These are phyloP conservation scores for Arxiozyma slooffiae DNA, from an alignment of 1,139 yeast genomes.

Conservation along the genomic window DNA sequence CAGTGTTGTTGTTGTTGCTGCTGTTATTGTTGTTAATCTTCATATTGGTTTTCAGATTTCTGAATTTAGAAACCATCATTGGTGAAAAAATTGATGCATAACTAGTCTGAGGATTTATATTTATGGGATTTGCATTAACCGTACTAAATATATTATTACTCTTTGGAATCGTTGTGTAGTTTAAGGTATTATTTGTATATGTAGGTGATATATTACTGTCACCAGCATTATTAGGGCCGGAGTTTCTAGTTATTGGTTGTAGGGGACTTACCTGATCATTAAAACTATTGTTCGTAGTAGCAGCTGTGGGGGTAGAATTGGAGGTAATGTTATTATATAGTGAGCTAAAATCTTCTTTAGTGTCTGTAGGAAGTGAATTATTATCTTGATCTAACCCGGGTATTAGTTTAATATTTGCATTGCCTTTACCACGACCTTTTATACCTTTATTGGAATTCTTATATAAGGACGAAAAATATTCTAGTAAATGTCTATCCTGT, in stretches of 20 bases:
- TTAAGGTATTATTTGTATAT: not conserved
- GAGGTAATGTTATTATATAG: not conserved
- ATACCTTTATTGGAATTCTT: slow-evolving; percentile 86
- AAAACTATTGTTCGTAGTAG: not conserved
- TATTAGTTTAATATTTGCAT: not conserved
- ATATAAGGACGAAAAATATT: slow-evolving; percentile 70
- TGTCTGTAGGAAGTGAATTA: not conserved
- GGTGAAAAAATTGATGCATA: not conserved
- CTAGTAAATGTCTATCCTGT: slow-evolving; percentile 58
- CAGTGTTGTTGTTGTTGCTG: not conserved
- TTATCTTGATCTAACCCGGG: not conserved
- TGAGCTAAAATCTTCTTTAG: not conserved
- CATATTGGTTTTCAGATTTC: not conserved
- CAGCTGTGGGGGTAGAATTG: not conserved
- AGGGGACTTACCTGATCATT: not conserved
- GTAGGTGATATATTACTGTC: not conserved
- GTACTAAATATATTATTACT: not conserved
- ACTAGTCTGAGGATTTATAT: not conserved
- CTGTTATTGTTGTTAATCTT: not conserved
- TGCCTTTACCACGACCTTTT: slow-evolving; percentile 69
- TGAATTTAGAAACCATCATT: not conserved
- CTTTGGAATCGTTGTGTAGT: not conserved
- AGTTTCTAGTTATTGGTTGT: not conserved
- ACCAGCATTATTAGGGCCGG: not conserved
- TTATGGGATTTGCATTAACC: not conserved